Base-by-base conservation (phyloP, 495 filamentous ascomycete species). In the Penicillium desertorum region DNA sequence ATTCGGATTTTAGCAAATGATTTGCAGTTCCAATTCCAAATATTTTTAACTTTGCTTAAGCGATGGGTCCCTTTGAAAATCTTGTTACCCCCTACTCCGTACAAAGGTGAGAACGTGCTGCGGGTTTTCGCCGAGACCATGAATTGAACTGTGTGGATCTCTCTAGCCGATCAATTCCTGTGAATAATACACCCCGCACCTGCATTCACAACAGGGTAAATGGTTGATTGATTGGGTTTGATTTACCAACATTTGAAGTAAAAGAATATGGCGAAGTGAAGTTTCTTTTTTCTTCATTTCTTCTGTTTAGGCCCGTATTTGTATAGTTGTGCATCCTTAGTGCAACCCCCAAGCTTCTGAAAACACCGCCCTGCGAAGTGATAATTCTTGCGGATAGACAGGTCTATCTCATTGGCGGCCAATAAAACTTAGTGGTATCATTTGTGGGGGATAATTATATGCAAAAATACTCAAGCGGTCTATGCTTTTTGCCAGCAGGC, bases 361-460 rank as follows among this genome's bases (percentile, higher is more conserved):
- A n/a, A 22, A n/a, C 14, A 23, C 16, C 5, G 44, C n/a, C 29
- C n/a, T 5, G 32, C 4, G 22, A 52, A 30, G 37, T 22, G n/a
- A 19, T 29, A 22, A 37, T 37, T 27, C 17, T 27, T 46, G 3
- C 22, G 43, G 7, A 37, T 29, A 27, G 20, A 55, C 32, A n/a
- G 14, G 20, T 6, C 42, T 39, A 27, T 27, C 14, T 39, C 7
- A 36, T n/a, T 32, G 19, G 30, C 12, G 47, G 32, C 52, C 39
- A 55, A 55, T 46, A n/a, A 11, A 16, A 37, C 5, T n/a, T 7
- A 39, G 19, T 45, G 8, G 5, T 27, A 17, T 39, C 29, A 11
- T 27, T 23, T 49, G 56, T 51, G 59, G 59, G 25, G 51, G 48
- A 54, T 17, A 9, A 47, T 17, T 59, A 59, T 54, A 54, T 65